A percentile compares a stretch with the other conserved stretches of the same genome.
Evolutionary conservation across 805 yeast species (phyloP).

Genomic region (Lachancea lanzarotensis): DNA sequence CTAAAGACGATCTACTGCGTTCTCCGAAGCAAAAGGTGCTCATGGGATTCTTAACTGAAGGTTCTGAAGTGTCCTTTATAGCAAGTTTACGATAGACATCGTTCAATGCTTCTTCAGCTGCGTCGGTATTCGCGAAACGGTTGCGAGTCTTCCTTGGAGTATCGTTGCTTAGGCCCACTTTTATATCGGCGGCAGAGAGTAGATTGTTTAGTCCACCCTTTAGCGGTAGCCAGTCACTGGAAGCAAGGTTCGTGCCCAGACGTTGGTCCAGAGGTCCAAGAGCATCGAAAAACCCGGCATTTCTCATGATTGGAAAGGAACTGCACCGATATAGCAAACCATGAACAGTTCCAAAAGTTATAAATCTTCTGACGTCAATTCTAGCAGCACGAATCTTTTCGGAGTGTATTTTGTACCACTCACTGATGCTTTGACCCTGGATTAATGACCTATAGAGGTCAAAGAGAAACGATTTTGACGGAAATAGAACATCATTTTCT

Average conservation of each 20-base stretch:
- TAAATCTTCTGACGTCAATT: conserved; percentile 77
- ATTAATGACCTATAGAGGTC: conserved; percentile 69
- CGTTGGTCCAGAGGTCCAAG: conserved; percentile 10
- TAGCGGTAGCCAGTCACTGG: conserved; percentile 7
- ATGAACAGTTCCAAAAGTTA: conserved; percentile 79
- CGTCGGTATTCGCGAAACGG: conserved; percentile 13
- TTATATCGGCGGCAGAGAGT: conserved; percentile 31
- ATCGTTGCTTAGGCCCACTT: conserved; percentile 14
- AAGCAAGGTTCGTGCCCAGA: conserved; percentile 14
- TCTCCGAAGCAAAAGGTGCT: conserved; percentile 1
- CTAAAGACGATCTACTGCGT: background rate
- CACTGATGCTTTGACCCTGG: conserved; percentile 68
- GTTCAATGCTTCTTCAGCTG: conserved; percentile 26
- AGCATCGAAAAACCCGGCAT: conserved; percentile 13
- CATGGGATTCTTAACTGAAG: conserved; percentile 1
- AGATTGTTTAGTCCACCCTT: conserved; percentile 13
- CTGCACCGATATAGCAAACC: conserved; percentile 78
- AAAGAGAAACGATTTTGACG: conserved; percentile 62
- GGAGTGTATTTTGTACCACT: conserved; percentile 72
- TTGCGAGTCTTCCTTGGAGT: background rate
- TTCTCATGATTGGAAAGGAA: conserved; percentile 57
- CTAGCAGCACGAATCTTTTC: conserved; percentile 42
- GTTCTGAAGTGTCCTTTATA: conserved; percentile 2
- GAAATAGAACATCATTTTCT: conserved; percentile 33
- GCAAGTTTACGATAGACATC: conserved; percentile 28